Base-by-base conservation (phyloP, 202 grass and related monocot genomes). In the Zoysia matrella region DNA sequence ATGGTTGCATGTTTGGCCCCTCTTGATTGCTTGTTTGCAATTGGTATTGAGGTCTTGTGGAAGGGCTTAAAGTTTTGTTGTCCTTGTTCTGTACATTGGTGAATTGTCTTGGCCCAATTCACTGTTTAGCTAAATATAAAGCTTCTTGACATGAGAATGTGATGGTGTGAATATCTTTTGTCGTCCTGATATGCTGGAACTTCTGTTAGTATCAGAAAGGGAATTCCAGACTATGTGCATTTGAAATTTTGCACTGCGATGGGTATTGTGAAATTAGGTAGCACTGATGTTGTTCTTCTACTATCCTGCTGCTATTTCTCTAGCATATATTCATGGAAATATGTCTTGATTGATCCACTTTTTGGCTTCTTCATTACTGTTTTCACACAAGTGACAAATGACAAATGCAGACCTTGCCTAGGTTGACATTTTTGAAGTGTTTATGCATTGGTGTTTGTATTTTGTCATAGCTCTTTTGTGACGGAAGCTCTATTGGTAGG, bases 131-230 rank as follows among this genome's bases (percentile, higher is more conserved):
- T 22, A 22, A 22, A 22, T 8, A 11, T 36, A 42, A 70, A 13
- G 6, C 7, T 84, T 57, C 69, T 63, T 46, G 11, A 62, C 12
- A 72, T 60, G 14, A 16, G 22, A 78, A 80, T 82, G 67, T 67
- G 18, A 15, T 4, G 4, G 11, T 71, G 70, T 14, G 3, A 72
- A 52, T 46, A 15, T 39, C 8, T 67, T 85, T 67, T 52, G 13
- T 47, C 85, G 51, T 80, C 42, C 70, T 77, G 22, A 75, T 60
- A 51, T 54, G 16, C 15, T 65, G 77, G 0, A 22, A n/a, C 40
- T 64, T 69, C 50, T 52, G 50, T 70, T 80, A 49, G 6, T 47
- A 48, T 14, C 46, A 43, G 12, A 7, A 54, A 39, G 52, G 57
- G 11, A 66, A 81, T 71, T 72, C 50, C n/a, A 60, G 65, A 51